Conservation (phyloP, 371 early-diverging fungal species). For the Rhizomucor pusillus region DNA sequence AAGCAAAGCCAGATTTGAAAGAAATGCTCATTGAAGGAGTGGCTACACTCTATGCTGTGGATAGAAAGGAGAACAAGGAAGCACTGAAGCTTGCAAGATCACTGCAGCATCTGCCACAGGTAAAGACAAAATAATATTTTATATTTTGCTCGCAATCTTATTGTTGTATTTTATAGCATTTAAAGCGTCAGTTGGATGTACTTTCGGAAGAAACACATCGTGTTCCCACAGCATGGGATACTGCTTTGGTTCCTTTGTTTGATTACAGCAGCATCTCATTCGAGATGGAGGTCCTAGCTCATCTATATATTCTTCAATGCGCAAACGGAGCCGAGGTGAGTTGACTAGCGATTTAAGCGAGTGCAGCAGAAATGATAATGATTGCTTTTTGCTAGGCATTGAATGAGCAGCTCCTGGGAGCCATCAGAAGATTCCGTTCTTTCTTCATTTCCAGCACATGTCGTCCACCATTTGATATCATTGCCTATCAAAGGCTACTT, state of each 20-base stretch:
- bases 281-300: slow-evolving; percentile 55
- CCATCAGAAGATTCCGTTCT: background rate
- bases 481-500: slow-evolving; percentile 64
- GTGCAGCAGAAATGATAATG: too few species aligned
- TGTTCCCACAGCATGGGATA: slow-evolving; percentile 28
- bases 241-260: slow-evolving; percentile 47
- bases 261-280: slow-evolving; percentile 52
- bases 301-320: slow-evolving; percentile 22
- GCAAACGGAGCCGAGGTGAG: too few species aligned
- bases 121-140: too few species aligned
- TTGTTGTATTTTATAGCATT: slow-evolving; percentile 10
- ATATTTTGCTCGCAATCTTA: too few species aligned
- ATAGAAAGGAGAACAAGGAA: slow-evolving; percentile 53
- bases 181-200: slow-evolving; percentile 23
- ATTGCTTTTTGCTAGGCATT: background rate
- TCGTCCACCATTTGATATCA: slow-evolving; percentile 63
- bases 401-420: slow-evolving; percentile 1
- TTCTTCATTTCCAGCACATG: slow-evolving; percentile 51
- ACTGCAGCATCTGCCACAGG: slow-evolving; percentile 54
- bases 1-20: slow-evolving; percentile 50
- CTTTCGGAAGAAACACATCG: background rate
- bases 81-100: slow-evolving; percentile 50
- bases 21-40: slow-evolving; percentile 67
- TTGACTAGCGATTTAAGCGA: too few species aligned
- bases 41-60: slow-evolving; percentile 72